Base-by-base conservation (phyloP, 352 stramenopile genomes). In the Pythium monospermum region DNA sequence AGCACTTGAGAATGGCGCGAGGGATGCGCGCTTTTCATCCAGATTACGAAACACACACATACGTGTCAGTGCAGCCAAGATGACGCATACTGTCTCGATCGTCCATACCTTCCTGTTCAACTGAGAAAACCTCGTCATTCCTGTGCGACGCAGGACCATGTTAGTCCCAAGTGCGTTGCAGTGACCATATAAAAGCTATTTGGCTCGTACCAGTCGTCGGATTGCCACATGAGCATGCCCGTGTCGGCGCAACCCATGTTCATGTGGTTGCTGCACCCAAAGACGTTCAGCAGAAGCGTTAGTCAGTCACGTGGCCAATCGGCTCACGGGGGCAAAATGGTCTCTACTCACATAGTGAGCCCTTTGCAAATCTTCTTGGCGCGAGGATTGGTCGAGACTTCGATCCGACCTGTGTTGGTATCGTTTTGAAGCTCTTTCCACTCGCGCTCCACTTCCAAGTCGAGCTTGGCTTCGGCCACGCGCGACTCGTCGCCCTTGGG, bases 201-300 rank as follows among this genome's bases (percentile, higher is more conserved):
- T 6, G 15, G 21, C 35, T 7, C 5, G 4, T 36, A 85, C 71
- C 78, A 94, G 57, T 90, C 80, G 23, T 92, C 73, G 11, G 77
- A 85, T 58, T 92, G 83, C 83, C 83, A 94, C 73, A 92, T 65
- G 38, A 94, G 55, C 61, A 73, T 77, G 37, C 83, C 83, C 4
- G 81, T 85, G 33, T 91, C 79, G 13, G 65, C 83, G 22, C 81
- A 91, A 30, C 83, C 69, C 83, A 94, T 94, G 57, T 91, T 94
- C 83, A 94, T 94, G 61, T 89, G 69, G 52, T 94, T 94, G 47
- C 81, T 94, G 46, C 42, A 33, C 43, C 59, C 2, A 18, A 35
- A 19, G 10, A 26, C 18, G 28, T 2, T 28, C 21, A 41, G 5
- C 6, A 16, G 40, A 32, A 32, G 25, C 45, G 40, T 32, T 25